phyloP scores from a whole-genome alignment of 495 filamentous ascomycete genomes.

The Pyronema omphalodes region DNA sequence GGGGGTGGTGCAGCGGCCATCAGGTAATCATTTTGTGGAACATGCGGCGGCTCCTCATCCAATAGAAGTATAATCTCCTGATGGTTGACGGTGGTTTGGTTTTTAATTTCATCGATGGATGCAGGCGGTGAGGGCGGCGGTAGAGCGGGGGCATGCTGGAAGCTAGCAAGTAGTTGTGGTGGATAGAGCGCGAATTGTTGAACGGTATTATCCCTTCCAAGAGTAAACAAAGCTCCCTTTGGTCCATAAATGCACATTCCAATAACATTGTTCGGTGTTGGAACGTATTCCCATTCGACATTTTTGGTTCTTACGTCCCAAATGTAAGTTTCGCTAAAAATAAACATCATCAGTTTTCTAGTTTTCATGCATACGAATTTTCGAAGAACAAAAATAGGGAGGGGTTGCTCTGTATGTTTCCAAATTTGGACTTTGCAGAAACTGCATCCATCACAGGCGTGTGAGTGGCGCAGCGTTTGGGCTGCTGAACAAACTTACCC shows the following conservation, averaged over 20 bases:
- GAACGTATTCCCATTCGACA: conserved; percentile 70
- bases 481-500: conserved; percentile 40
- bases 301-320: conserved; percentile 98
- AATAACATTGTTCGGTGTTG: conserved; percentile 61
- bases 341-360: conserved; percentile 18
- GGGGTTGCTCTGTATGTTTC: conserved; percentile 12
- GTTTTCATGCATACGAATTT: conserved; percentile 10
- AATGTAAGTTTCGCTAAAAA: conserved; percentile 61
- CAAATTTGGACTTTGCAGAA: conserved; percentile 9
- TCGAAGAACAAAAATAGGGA: background rate
- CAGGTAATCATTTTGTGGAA: conserved; percentile 39
- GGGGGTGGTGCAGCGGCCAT: background rate
- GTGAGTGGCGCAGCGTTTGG: conserved; percentile 5
- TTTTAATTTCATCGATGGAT: conserved; percentile 46
- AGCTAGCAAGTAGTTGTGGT: conserved; percentile 58
- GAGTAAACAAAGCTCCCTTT: conserved; percentile 76
- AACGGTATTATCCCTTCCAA: conserved; percentile 69
- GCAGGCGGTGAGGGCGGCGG: conserved; percentile 62
- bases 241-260: conserved; percentile 79
- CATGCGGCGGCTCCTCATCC: conserved; percentile 24
- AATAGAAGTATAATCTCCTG: conserved; percentile 26
- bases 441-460: background rate
- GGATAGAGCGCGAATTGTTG: conserved; percentile 90
- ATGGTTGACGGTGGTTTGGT: conserved; percentile 5
- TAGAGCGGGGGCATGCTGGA: conserved; percentile 60